A percentile compares a stretch with the other conserved stretches of the same genome.
Conservation (phyloP, 1,284 basidiomycete genomes). For the Apiotrichum montevideense region DNA sequence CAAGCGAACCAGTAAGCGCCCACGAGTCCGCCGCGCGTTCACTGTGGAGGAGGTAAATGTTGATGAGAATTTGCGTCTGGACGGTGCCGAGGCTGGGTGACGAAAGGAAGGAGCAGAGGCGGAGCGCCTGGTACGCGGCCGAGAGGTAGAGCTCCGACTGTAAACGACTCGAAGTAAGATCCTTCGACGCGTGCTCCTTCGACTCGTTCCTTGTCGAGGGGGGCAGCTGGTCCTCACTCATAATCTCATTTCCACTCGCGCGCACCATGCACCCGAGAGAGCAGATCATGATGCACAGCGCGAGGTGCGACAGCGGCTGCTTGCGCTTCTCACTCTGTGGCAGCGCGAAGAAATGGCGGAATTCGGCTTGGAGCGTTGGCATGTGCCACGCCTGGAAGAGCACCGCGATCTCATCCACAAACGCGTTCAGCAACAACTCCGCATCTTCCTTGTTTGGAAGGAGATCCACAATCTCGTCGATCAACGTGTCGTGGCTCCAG, state of each 20-base stretch:
- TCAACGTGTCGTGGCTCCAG: conserved; percentile 47
- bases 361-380: conserved; percentile 38
- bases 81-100: conserved; percentile 41
- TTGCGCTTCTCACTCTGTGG: conserved; percentile 33
- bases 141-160: conserved; percentile 47
- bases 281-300: conserved; percentile 45
- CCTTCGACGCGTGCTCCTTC: conserved; percentile 37
- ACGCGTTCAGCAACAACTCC: conserved; percentile 36
- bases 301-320: conserved; percentile 38
- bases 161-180: conserved; percentile 41
- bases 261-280: conserved; percentile 42
- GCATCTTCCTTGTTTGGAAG: conserved; percentile 39
- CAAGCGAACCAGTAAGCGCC: conserved; percentile 37
- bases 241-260: conserved; percentile 39
- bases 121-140: conserved; percentile 44
- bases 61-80: conserved; percentile 41
- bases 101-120: conserved; percentile 46
- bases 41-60: conserved; percentile 42
- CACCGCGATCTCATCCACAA: conserved; percentile 35
- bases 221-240: conserved; percentile 21
- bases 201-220: not conserved
- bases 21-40: conserved; percentile 45
- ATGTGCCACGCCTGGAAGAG: conserved; percentile 44
- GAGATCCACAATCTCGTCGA: conserved; percentile 43
- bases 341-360: conserved; percentile 37